Conservation (phyloP, 257 asterid genomes). For the Nicotiana tomentosiformis region DNA sequence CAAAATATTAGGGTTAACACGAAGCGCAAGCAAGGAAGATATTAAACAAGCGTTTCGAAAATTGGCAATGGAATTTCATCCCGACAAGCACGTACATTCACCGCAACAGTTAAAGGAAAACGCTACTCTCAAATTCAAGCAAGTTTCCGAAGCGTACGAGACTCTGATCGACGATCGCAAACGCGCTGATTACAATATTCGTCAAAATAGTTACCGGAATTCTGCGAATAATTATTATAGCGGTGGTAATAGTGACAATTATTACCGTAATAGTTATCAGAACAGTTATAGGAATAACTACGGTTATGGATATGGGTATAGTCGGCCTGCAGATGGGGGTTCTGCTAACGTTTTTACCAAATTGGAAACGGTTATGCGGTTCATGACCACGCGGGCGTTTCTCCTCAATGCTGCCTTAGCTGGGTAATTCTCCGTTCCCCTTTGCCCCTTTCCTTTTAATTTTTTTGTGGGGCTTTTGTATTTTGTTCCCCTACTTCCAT, state of each 20-base stretch:
- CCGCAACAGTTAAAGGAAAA: slow-evolving; percentile 40
- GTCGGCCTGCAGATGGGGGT: slow-evolving; percentile 27
- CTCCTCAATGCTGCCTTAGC: slow-evolving; percentile 64
- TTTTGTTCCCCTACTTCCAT: neutral
- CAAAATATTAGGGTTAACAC: slow-evolving; percentile 49
- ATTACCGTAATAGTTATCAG: slow-evolving; percentile 18
- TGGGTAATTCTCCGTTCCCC: slow-evolving; percentile 35
- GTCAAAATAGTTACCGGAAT: neutral
- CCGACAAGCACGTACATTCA: slow-evolving; percentile 79
- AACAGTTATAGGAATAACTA: slow-evolving; percentile 20
- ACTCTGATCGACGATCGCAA: slow-evolving; percentile 59
- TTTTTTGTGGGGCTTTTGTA: too few species aligned
- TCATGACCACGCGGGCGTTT: slow-evolving; percentile 49
- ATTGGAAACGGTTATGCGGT: slow-evolving; percentile 57
- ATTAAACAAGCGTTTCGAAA: slow-evolving; percentile 76
- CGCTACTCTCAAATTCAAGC: slow-evolving; percentile 67
- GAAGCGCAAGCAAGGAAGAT: slow-evolving; percentile 72
- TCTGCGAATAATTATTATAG: neutral
- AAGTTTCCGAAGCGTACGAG: slow-evolving; percentile 83
- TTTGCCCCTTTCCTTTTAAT: neutral
- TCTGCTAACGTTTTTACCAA: slow-evolving; percentile 27
- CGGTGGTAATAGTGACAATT: neutral
- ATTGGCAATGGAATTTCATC: slow-evolving; percentile 82
- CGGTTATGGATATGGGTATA: slow-evolving; percentile 29
- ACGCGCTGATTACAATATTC: slow-evolving; percentile 66